These are phyloP conservation scores for Candida patagonica DNA, from an alignment of 805 yeast species.

Conservation along the genomic window DNA sequence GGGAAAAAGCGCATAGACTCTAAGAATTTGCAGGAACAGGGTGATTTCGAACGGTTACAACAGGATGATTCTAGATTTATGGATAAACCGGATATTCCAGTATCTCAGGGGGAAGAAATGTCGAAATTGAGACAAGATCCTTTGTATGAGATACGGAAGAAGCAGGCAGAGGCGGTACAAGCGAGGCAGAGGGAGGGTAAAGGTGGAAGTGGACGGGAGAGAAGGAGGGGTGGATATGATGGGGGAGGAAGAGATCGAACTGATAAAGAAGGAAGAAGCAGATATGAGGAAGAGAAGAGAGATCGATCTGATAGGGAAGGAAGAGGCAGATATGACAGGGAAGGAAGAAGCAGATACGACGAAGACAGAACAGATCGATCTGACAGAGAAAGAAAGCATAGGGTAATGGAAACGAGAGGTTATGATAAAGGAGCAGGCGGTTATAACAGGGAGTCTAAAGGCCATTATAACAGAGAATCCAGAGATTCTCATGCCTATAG, in stretches of 20 bases:
- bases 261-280: background rate
- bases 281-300: background rate
- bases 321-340: background rate
- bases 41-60: slow-evolving; percentile 2
- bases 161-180: slow-evolving; percentile 15
- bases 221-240: too few relatives aligned
- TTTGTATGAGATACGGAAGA: slow-evolving; percentile 33
- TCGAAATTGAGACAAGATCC: slow-evolving; percentile 37
- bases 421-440: too few relatives aligned
- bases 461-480: background rate
- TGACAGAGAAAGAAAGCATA: background rate
- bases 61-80: background rate
- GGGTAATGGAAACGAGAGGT: too few relatives aligned
- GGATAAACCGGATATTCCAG: background rate
- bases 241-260: too few relatives aligned
- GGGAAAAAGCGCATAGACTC: slow-evolving; percentile 42
- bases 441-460: background rate
- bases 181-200: too few relatives aligned
- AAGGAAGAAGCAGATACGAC: background rate
- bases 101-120: background rate
- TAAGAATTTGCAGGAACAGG: slow-evolving; percentile 4
- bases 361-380: background rate
- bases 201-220: too few relatives aligned
- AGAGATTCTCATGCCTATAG: slow-evolving; percentile 1
- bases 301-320: background rate